Evolutionary conservation across 345 rosid species (phyloP).

Genomic region (Heritiera fomes): DNA sequence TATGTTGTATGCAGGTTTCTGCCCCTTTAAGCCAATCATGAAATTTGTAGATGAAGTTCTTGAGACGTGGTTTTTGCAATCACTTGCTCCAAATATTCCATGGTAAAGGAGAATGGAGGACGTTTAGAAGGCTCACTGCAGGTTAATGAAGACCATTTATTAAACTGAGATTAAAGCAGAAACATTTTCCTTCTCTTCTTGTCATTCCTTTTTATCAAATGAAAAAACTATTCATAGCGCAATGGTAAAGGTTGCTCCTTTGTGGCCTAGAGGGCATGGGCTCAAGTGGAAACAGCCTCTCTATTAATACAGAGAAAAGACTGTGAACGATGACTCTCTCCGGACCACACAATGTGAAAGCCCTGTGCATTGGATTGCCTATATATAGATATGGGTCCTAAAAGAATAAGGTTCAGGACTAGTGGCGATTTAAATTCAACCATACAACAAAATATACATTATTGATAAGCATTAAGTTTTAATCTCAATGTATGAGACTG

Average conservation of each 20-base stretch:
- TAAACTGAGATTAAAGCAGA: not conserved
- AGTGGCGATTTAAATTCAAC: not conserved
- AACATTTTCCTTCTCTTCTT: not conserved
- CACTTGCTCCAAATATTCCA: conserved; percentile 42
- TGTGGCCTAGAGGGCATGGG: too few relatives aligned
- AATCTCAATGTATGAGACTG: not conserved
- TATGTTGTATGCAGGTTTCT: not conserved
- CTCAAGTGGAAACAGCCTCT: too few relatives aligned
- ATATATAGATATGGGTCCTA: not conserved
- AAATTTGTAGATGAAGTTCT: conserved; percentile 2
- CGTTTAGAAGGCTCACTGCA: conserved; percentile 51
- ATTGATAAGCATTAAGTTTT: too few relatives aligned
- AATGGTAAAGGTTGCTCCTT: too few relatives aligned
- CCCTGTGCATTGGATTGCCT: too few relatives aligned
- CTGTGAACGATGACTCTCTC: too few relatives aligned
- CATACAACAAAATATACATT: too few relatives aligned
- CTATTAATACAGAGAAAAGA: too few relatives aligned
- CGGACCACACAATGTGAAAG: too few relatives aligned
- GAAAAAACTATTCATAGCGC: too few relatives aligned
- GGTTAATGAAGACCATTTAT: not conserved
- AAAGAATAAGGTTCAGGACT: not conserved
- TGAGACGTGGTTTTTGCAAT: conserved; percentile 29
- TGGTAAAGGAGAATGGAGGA: conserved; percentile 42
- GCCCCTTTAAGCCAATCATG: not conserved
- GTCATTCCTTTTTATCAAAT: not conserved